phyloP scores from a whole-genome alignment of 768 basidiomycete species.

The Crucibulum laeve region DNA sequence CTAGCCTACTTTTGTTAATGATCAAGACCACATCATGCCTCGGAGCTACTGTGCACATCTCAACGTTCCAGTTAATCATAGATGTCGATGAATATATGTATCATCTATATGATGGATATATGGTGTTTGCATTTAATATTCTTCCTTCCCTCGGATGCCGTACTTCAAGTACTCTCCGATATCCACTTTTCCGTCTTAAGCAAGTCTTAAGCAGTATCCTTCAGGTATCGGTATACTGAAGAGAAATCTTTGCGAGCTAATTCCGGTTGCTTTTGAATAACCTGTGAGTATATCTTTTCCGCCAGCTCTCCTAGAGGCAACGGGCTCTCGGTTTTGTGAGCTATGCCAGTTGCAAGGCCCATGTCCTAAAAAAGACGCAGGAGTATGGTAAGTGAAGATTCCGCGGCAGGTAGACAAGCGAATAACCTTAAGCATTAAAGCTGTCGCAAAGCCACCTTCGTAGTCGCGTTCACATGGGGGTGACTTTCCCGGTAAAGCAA shows the following conservation, averaged over 20 bases:
- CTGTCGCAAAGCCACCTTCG: slow-evolving; percentile 82
- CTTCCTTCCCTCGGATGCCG: no score
- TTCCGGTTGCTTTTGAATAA: slow-evolving; percentile 50
- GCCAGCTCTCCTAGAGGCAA: slow-evolving; percentile 69
- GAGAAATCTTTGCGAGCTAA: slow-evolving; percentile 76
- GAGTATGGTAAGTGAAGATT: slow-evolving; percentile 2
- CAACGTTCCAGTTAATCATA: no score
- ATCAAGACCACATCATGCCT: no score
- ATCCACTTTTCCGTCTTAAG: slow-evolving; percentile 3
- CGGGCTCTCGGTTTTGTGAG: slow-evolving; percentile 38
- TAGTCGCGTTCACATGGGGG: slow-evolving; percentile 83
- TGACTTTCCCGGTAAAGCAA: slow-evolving; percentile 62
- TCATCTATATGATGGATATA: no score
- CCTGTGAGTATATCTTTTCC: slow-evolving; percentile 53
- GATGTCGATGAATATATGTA: no score
- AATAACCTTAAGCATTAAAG: slow-evolving; percentile 76
- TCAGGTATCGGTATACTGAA: slow-evolving; percentile 67
- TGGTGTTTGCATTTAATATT: no score
- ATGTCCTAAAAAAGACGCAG: slow-evolving; percentile 55
- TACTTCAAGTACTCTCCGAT: no score
- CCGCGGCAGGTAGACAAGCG: not conserved
- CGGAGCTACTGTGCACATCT: no score
- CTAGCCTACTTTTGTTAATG: not conserved
- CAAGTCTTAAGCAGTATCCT: slow-evolving; percentile 16
- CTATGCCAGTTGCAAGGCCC: slow-evolving; percentile 71